A percentile compares a stretch with the other conserved stretches of the same genome.
Conservation (phyloP, 1,284 basidiomycete species). For the Bjerkandera adusta region DNA sequence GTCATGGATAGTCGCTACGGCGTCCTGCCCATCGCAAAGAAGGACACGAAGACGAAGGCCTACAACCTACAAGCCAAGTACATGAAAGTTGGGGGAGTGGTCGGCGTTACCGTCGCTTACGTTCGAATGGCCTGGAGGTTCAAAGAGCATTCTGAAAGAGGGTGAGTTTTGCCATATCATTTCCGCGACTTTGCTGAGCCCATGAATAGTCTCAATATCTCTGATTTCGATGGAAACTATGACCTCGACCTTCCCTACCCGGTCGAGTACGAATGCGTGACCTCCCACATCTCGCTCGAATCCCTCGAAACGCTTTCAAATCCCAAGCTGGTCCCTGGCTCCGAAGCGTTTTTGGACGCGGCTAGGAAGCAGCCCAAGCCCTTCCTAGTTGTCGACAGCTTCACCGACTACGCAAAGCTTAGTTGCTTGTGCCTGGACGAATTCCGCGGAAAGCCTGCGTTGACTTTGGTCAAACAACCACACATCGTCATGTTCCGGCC, state of each 20-base stretch:
- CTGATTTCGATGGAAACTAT: constrained; percentile 41
- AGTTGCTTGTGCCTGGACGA: constrained; percentile 44
- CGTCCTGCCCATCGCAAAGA: constrained; percentile 48
- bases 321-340: constrained; percentile 41
- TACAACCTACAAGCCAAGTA: constrained; percentile 64
- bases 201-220: constrained; percentile 32
- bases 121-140: constrained; percentile 36
- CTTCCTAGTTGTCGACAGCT: constrained; percentile 38
- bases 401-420: constrained; percentile 37
- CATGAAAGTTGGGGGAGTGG: constrained; percentile 42
- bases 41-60: constrained; percentile 50
- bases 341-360: constrained; percentile 36
- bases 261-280: constrained; percentile 50
- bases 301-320: constrained; percentile 50
- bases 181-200: neutral
- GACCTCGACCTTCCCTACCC: constrained; percentile 48
- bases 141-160: constrained; percentile 11
- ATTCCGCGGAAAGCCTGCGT: constrained; percentile 39
- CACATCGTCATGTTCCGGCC: constrained; percentile 47
- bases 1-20: constrained; percentile 52
- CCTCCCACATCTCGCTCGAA: constrained; percentile 45
- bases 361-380: constrained; percentile 37
- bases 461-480: constrained; percentile 43
- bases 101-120: constrained; percentile 62
- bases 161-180: constrained; percentile 18